Conservation (phyloP, 768 basidiomycete species). For the Kwoniella mangroviensis region DNA sequence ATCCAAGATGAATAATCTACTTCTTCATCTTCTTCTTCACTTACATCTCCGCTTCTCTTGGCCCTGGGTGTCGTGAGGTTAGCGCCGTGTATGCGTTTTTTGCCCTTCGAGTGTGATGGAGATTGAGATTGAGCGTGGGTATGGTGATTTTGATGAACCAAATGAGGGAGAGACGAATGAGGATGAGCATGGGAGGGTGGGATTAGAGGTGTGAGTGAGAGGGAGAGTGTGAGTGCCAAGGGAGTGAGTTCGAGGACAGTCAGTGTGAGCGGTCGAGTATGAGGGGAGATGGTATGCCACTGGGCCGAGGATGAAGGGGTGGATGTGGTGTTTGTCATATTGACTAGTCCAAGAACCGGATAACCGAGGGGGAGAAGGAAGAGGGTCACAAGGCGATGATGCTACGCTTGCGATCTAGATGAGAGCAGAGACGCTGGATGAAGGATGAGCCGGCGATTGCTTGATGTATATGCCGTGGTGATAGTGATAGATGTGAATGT, state of each 20-base stretch:
- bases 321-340: constrained; percentile 22
- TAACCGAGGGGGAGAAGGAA: not conserved
- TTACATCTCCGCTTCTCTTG: constrained; percentile 1
- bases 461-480: not conserved
- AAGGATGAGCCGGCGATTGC: too few relatives aligned
- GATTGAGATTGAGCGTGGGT: constrained; percentile 24
- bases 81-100: constrained; percentile 11
- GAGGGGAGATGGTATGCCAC: constrained; percentile 55
- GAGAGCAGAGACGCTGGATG: too few relatives aligned
- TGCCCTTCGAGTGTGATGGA: constrained; percentile 10
- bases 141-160: constrained; percentile 25
- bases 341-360: not conserved
- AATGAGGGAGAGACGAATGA: constrained; percentile 20
- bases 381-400: not conserved
- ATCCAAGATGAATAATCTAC: constrained; percentile 20
- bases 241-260: constrained; percentile 57
- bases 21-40: constrained; percentile 20
- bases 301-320: constrained; percentile 29
- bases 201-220: constrained; percentile 45
- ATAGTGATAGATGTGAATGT: not conserved
- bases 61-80: constrained; percentile 7
- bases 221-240: constrained; percentile 52
- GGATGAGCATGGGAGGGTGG: constrained; percentile 13
- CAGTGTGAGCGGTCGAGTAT: constrained; percentile 53
- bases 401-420: too few relatives aligned